Evolutionary conservation across 2,329 filamentous ascomycete genomes (phyloP).

Genomic region (Parascedosporium putredinis): DNA sequence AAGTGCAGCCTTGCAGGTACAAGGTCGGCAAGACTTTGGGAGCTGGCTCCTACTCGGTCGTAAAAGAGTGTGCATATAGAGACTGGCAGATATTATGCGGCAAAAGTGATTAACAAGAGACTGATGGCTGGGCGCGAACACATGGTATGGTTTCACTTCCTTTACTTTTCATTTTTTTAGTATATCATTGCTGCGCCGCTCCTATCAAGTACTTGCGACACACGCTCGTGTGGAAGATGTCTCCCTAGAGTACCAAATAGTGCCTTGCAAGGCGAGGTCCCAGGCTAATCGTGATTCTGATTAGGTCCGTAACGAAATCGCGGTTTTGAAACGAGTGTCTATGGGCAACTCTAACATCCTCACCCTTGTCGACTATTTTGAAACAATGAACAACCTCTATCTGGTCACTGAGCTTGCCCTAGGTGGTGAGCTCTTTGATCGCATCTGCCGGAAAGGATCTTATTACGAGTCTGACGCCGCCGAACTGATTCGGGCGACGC

Average conservation of each 20-base stretch:
- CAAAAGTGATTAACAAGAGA: conserved; percentile 98
- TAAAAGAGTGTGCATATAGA: conserved; percentile 99
- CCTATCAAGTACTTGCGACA: too few relatives aligned
- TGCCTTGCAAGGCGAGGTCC: not conserved
- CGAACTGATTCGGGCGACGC: conserved; percentile 84
- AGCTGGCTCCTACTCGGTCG: conserved; percentile 93
- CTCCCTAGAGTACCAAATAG: too few relatives aligned
- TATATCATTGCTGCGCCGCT: not conserved
- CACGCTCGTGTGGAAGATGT: too few relatives aligned
- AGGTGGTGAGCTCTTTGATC: conserved; percentile 93
- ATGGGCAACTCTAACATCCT: conserved; percentile 99
- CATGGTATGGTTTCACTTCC: conserved; percentile 55
- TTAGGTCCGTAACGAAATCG: conserved; percentile 93
- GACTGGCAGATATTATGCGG: conserved; percentile 93
- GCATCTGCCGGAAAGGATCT: conserved; percentile 95
- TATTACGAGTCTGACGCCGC: conserved; percentile 98
- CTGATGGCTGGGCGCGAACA: conserved; percentile 96
- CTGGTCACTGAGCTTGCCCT: conserved; percentile 94
- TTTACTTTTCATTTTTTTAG: not conserved
- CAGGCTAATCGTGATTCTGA: not conserved
- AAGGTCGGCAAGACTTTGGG: conserved; percentile 98
- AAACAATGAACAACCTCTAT: conserved; percentile 99
- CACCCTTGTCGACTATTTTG: conserved; percentile 96
- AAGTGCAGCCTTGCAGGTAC: conserved; percentile 92
- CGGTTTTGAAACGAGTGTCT: conserved; percentile 92